Percentiles rank a stretch among this genome's conserved stretches.
Conservation (phyloP, 139 green algal genomes). For the Auxenochlorella pyrenoidosa region DNA sequence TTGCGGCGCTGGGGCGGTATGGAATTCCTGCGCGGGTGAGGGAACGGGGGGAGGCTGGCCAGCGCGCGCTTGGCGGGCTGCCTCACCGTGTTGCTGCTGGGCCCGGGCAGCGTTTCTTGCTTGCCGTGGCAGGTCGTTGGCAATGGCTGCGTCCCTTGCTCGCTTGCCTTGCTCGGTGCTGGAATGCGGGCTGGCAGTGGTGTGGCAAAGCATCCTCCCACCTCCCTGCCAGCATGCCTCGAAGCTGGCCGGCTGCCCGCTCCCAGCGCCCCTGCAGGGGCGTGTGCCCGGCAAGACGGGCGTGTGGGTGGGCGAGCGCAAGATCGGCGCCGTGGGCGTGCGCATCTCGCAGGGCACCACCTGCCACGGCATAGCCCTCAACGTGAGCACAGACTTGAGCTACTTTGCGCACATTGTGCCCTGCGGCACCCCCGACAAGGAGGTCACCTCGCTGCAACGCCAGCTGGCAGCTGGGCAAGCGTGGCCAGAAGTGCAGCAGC, state of each 20-base stretch:
- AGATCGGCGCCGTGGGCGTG: conserved; percentile 94
- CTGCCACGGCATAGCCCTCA: conserved; percentile 93
- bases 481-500: not conserved
- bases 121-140: not conserved
- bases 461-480: conserved; percentile 25
- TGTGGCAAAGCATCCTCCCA: not conserved
- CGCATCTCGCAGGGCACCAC: conserved; percentile 86
- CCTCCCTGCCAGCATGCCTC: not conserved
- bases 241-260: not conserved
- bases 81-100: too few species aligned
- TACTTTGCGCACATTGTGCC: conserved; percentile 84
- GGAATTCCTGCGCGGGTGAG: conserved; percentile 58
- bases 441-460: conserved; percentile 54
- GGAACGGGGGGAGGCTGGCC: not conserved
- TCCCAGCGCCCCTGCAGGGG: conserved; percentile 38
- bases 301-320: conserved; percentile 89
- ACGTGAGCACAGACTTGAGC: conserved; percentile 80
- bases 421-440: conserved; percentile 68
- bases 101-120: not conserved
- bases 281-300: conserved; percentile 72
- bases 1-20: conserved; percentile 62
- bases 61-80: not conserved
- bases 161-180: too few species aligned
- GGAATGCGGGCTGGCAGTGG: not conserved
- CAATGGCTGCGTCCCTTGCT: too few species aligned